Conservation (phyloP, 2,329 filamentous ascomycete genomes). For the Trichoderma sp. region DNA sequence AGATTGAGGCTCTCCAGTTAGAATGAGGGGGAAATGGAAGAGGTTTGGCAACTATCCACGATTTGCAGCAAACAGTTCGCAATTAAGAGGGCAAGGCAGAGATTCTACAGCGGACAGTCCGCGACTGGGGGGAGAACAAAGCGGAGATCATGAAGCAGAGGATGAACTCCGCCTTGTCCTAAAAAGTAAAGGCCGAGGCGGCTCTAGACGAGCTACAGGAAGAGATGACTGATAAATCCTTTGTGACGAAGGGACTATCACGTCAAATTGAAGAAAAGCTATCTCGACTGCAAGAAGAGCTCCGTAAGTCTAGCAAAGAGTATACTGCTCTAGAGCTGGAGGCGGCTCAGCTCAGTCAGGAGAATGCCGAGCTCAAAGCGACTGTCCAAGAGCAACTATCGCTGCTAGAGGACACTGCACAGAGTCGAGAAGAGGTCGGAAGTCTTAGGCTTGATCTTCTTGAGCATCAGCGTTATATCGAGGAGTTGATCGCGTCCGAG, state of each 20-base stretch:
- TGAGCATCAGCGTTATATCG: not conserved
- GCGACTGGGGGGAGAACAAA: constrained; percentile 56
- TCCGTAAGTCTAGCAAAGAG: constrained; percentile 55
- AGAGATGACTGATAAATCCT: constrained; percentile 77
- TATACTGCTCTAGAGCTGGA: constrained; percentile 56
- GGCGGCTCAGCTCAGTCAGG: constrained; percentile 48
- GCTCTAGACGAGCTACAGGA: constrained; percentile 70
- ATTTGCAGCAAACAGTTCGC: too few species aligned
- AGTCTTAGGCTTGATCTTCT: not conserved
- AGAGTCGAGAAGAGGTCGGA: constrained; percentile 19
- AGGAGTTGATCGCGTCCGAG: constrained; percentile 52
- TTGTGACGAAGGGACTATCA: constrained; percentile 72
- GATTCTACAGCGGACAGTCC: constrained; percentile 57
- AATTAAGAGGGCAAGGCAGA: too few species aligned
- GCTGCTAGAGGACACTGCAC: constrained; percentile 30
- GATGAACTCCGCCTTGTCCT: constrained; percentile 53
- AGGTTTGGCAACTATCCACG: too few species aligned
- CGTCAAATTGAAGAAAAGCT: constrained; percentile 74
- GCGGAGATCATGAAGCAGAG: constrained; percentile 57
- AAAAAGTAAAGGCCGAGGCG: constrained; percentile 59
- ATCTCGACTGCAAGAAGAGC: constrained; percentile 65
- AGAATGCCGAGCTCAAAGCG: constrained; percentile 48
- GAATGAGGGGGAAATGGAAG: too few species aligned
- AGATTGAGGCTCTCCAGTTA: too few species aligned
- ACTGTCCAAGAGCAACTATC: constrained; percentile 42